Evolutionary conservation across 2,329 filamentous ascomycete species (phyloP), one percentile per base, ranked within the genome.

Genomic region (Phaeosphaeriaceae sp.): DNA sequence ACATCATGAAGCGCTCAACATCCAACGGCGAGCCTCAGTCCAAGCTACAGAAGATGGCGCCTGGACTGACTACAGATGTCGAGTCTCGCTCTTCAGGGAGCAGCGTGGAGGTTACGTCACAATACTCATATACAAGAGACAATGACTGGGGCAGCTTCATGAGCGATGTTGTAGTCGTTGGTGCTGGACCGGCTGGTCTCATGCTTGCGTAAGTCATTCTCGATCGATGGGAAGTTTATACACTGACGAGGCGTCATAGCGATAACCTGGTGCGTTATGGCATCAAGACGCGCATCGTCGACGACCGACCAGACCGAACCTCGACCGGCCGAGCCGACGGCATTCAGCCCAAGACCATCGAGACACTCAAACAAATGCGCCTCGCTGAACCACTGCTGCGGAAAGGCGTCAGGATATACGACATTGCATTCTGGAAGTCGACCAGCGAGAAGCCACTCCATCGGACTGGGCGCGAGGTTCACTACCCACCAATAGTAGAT

Each of bases 281-380:
- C 15, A 86, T 91, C 67, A 86, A 86, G 54, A 83, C 86, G 2
- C 82, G 84, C 42, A 83, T 92, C 46, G 81, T 92, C 49, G 90
- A 92, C 77, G 88, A 92, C 71, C 81, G 89, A 62, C 80, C 85
- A 33, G 85, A 90, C 67, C 86, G 86, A 68, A 93, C 90, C 1
- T 82, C 86, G 6, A 88, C 88, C 9, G 89, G 89, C 44, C 81
- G 85, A 56, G 89, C 89, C 61, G 90, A 92, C 74, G 90, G 90
- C 42, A 80, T 92, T 52, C 90, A 92, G 69, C 90, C 90, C 46
- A 92, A 92, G 78, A 90, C 89, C 1, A 91, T 93, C 67, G 90
- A 92, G 79, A 92, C 90, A 0, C 85, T 92, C 67, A 85, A 86
- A 61, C 89, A 91, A 77, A 87, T 92, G 81, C 83, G 89, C 33